Evolutionary conservation across 2,329 filamentous ascomycete species (phyloP).

Genomic region (Hortaea werneckii): DNA sequence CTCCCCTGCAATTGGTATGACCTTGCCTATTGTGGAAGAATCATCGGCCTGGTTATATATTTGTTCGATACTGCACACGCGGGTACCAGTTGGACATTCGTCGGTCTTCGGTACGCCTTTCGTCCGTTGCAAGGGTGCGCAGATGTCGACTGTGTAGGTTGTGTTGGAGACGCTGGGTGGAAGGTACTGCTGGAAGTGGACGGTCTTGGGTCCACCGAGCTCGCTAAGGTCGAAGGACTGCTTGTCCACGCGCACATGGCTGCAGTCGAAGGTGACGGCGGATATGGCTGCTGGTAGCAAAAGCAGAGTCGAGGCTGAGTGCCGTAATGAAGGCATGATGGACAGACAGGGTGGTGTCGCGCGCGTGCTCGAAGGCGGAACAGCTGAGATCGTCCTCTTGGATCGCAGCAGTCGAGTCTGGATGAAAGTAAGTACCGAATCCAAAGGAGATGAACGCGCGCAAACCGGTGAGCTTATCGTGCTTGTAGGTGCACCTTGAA

Average conservation of each 20-base stretch:
- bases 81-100: slow-evolving; percentile 52
- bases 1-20: slow-evolving; percentile 70
- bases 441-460: too few relatives aligned
- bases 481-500: too few relatives aligned
- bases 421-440: too few relatives aligned
- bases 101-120: slow-evolving; percentile 48
- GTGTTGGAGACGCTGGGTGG: slow-evolving; percentile 54
- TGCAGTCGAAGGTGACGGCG: slow-evolving; percentile 50
- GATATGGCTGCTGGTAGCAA: slow-evolving; percentile 25
- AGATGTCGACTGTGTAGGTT: slow-evolving; percentile 74
- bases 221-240: slow-evolving; percentile 54
- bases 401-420: too few relatives aligned
- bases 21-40: slow-evolving; percentile 41
- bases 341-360: background rate
- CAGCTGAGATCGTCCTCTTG: too few relatives aligned
- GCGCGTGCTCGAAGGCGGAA: background rate
- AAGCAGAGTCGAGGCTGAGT: slow-evolving; percentile 1
- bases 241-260: slow-evolving; percentile 48
- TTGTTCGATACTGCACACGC: slow-evolving; percentile 67
- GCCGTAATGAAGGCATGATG: slow-evolving; percentile 1
- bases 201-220: slow-evolving; percentile 58
- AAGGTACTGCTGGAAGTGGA: slow-evolving; percentile 43
- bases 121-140: slow-evolving; percentile 53
- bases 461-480: too few relatives aligned
- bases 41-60: slow-evolving; percentile 41